Percentiles rank a stretch among this genome's conserved stretches.
Conservation (phyloP, 2,329 filamentous ascomycete species). For the Anisogramma anomala region DNA sequence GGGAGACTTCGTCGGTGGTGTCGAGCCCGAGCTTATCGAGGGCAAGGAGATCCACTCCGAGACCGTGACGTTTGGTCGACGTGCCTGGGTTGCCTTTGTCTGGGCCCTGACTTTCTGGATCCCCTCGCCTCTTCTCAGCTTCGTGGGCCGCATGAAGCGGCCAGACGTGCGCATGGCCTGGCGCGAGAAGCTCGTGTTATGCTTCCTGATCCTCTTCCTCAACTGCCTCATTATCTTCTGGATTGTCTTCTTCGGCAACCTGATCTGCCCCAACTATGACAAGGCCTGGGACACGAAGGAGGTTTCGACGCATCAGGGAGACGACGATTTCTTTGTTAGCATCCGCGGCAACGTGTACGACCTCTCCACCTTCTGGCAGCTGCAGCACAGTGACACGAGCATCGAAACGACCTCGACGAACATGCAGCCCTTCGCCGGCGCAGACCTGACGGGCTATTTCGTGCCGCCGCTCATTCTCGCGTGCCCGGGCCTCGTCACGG, state of each 20-base stretch:
- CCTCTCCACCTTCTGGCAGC: conserved; percentile 74
- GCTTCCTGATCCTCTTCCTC: conserved; percentile 66
- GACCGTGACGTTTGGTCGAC: conserved; percentile 50
- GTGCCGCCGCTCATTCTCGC: conserved; percentile 61
- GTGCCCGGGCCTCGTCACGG: conserved; percentile 61
- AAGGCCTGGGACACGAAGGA: conserved; percentile 74
- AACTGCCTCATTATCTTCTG: conserved; percentile 82
- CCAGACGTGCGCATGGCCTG: conserved; percentile 95
- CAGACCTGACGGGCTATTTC: conserved; percentile 78
- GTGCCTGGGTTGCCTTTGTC: conserved; percentile 68
- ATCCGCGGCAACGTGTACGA: conserved; percentile 87
- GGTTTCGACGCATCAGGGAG: conserved; percentile 57
- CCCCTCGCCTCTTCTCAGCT: conserved; percentile 71
- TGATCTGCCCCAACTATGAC: conserved; percentile 83
- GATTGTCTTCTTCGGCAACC: conserved; percentile 72
- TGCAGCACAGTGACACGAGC: conserved; percentile 66
- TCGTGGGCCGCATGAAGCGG: conserved; percentile 86
- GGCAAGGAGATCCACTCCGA: conserved; percentile 66
- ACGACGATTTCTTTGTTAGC: conserved; percentile 74
- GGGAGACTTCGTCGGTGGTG: conserved; percentile 53
- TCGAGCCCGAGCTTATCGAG: conserved; percentile 69
- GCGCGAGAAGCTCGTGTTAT: conserved; percentile 85
- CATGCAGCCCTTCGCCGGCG: conserved; percentile 71
- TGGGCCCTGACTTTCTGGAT: conserved; percentile 93
- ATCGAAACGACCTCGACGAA: conserved; percentile 46